Percentiles rank a stretch among this genome's conserved stretches.
phyloP scores from a whole-genome alignment of 495 filamentous ascomycete species.

The Penicillium odoratum region DNA sequence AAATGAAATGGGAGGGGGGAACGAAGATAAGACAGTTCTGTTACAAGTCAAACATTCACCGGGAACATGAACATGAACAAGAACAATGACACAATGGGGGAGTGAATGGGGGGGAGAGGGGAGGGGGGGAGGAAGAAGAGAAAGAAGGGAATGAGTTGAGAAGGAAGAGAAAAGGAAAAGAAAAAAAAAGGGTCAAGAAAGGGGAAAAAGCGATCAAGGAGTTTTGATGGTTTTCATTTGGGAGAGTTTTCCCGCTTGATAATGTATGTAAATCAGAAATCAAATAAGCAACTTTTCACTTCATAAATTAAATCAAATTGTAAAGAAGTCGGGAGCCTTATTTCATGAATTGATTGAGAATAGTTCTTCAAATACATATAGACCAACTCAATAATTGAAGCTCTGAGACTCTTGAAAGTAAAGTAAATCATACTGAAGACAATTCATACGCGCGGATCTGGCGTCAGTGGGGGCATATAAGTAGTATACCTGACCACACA shows the following conservation, averaged over 20 bases:
- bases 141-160: background rate
- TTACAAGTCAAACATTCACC: background rate
- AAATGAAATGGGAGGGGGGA: conserved; percentile 5
- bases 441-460: conserved; percentile 25
- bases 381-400: background rate
- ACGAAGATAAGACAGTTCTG: conserved; percentile 10
- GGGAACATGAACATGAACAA: background rate
- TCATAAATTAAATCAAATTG: background rate
- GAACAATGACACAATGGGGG: background rate
- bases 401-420: background rate
- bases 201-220: conserved; percentile 21
- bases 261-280: conserved; percentile 5
- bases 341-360: background rate
- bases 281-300: background rate
- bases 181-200: conserved; percentile 15
- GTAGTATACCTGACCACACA: background rate
- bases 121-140: conserved; percentile 8
- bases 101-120: background rate
- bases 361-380: background rate
- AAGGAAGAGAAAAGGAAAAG: conserved; percentile 1
- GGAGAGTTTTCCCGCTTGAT: conserved; percentile 9
- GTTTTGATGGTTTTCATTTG: conserved; percentile 11
- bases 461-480: conserved; percentile 20
- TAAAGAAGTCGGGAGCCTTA: too few species aligned
- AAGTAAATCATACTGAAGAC: background rate